Base-by-base conservation (phyloP, 148 eudicot genomes). In the Tetragonia tetragonoides region DNA sequence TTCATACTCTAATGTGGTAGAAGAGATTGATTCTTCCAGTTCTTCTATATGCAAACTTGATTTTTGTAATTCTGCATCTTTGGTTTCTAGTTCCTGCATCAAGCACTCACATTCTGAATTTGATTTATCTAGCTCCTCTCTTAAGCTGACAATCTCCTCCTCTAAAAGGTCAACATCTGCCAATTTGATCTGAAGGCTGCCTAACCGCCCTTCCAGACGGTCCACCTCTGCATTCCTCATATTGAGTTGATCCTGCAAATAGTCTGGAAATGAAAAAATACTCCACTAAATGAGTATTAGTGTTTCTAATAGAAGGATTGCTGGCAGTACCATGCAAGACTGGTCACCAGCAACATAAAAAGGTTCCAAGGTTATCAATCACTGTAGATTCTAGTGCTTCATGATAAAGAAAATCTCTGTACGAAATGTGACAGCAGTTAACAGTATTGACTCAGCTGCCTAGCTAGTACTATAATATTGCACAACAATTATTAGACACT, bases 191-290 rank as follows among this genome's bases (percentile, higher is more conserved):
- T 88, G 86, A 51, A 89, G 87, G 79, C 77, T 72, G 76, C 74
- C 62, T 12, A 82, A 70, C 69, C 81, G 81, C 73, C 87, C 87
- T 46, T 84, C 82, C 54, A 90, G 85, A 75, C 65, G 37, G 78
- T 79, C 83, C 14, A 85, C 79, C 64, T 86, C 86, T 38, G 75
- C 74, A 44, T 86, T 87, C 76, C 87, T 89, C 40, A 81, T 72
- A 77, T 85, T 87, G 60, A 93, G 79, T 73, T 89, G 90, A 83
- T 89, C 94, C 89, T 83, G 92, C 86, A 92, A 77, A 84, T 85
- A 90, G 78, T 89, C 98, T 93, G 86, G 70, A 67, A 81, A 83
- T 24, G 73, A 82, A 60, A 54, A 73, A 59, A 75, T 74, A 69
- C 68, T 21, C 69, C 51, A 77, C 49, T n/a, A 44, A 44, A 60